Evolutionary conservation across 2,329 filamentous ascomycete genomes (phyloP).

Genomic region (Paraphoma chrysanthemicola): DNA sequence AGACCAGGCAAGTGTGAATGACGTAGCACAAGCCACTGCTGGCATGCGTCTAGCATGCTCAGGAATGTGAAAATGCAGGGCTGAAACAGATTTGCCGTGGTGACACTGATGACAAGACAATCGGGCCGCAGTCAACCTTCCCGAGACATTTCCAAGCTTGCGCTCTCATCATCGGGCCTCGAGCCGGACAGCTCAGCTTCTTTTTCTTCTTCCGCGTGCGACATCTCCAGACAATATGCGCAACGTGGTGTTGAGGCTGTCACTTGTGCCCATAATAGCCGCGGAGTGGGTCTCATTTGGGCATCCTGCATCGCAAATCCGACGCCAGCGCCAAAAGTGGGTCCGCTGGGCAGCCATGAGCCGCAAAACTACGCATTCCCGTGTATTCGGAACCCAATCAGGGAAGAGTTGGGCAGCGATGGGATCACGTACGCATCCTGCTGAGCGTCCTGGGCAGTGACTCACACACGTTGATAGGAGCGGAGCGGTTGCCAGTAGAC

Average conservation of each 20-base stretch:
- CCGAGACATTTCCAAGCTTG: background rate
- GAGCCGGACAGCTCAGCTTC: background rate
- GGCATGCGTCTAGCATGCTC: background rate
- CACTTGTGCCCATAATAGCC: slow-evolving; percentile 22
- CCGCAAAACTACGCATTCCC: slow-evolving; percentile 20
- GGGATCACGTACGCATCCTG: slow-evolving; percentile 5
- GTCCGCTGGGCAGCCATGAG: slow-evolving; percentile 36
- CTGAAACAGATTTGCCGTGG: too few relatives aligned
- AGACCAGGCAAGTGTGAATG: background rate
- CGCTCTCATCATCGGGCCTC: background rate
- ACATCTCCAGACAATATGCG: background rate
- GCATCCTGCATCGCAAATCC: slow-evolving; percentile 22
- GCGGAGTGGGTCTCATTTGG: slow-evolving; percentile 31
- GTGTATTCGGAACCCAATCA: slow-evolving; percentile 32
- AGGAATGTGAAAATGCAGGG: too few relatives aligned
- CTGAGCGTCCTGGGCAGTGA: slow-evolving; percentile 20
- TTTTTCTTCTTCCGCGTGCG: background rate
- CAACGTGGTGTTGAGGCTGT: slow-evolving; percentile 6
- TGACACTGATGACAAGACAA: too few relatives aligned
- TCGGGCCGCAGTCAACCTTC: too few relatives aligned
- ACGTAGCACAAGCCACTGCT: background rate
- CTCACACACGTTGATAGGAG: slow-evolving; percentile 22
- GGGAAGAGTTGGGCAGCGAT: slow-evolving; percentile 31
- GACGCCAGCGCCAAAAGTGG: slow-evolving; percentile 29
- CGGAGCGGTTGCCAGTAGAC: slow-evolving; percentile 12